Percentiles rank a stretch among this genome's conserved stretches.
Conservation (phyloP, 345 rosid genomes). For the Eucalyptus regnans region DNA sequence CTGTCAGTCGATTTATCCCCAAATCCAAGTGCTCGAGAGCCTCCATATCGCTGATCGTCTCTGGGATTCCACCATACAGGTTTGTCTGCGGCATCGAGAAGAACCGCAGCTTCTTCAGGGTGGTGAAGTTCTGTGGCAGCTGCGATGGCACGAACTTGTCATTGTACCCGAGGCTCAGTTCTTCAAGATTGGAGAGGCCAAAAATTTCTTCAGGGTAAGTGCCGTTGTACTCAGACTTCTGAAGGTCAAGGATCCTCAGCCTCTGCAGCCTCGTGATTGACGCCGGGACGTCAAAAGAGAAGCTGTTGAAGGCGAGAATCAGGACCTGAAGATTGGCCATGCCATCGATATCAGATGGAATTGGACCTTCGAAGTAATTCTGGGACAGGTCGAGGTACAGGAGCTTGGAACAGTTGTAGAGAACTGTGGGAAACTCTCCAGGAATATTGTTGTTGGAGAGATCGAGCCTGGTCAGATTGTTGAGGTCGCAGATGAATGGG, state of each 20-base stretch:
- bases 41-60: constrained; percentile 11
- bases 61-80: neutral
- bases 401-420: constrained; percentile 20
- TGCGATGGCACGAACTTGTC: neutral
- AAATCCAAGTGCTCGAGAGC: constrained; percentile 34
- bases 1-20: constrained; percentile 1
- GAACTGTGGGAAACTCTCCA: constrained; percentile 8
- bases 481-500: neutral
- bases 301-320: constrained; percentile 6
- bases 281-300: constrained; percentile 11
- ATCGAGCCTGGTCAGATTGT: neutral
- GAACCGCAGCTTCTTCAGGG: constrained; percentile 16
- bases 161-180: constrained; percentile 2
- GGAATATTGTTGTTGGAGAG: neutral
- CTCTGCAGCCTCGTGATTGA: accelerated
- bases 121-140: constrained; percentile 15
- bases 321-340: neutral
- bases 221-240: constrained; percentile 24
- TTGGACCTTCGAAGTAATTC: neutral
- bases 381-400: neutral
- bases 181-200: neutral
- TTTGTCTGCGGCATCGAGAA: constrained; percentile 11
- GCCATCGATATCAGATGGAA: accelerated
- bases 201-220: neutral
- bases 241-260: neutral